Base-by-base conservation (phyloP, 352 stramenopile species). In the Elongisporangium prolatum region DNA sequence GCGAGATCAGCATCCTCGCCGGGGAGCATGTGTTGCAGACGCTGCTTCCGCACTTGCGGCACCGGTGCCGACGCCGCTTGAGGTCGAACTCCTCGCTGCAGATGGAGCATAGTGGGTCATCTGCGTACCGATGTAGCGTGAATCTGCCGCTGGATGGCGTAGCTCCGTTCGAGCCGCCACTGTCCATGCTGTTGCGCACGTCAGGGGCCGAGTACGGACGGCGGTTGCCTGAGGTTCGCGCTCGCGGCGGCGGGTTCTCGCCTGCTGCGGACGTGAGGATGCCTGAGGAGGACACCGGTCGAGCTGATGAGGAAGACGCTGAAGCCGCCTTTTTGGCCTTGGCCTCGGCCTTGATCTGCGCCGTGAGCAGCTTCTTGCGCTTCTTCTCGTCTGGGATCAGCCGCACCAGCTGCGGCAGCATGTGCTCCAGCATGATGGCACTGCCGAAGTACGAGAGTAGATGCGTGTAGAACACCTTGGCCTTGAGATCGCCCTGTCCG, bases 71-170 rank as follows among this genome's bases (percentile, higher is more conserved):
- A 1, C 82, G 77, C 22, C 82, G 74, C 60, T 89, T 86, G 5
- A 94, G 58, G n/a, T 94, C 85, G 52, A 94, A 94, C 9, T 73
- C 66, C 16, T 83, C 80, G 48, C 75, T 88, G 59, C 85, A 94
- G 60, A 94, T 91, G 40, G 80, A 81, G 51, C 85, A 94, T 48
- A 66, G 78, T 4, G 77, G 70, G 56, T 85, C 77, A 56, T 91
- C 77, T 0, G 62, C 60, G 63, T 87, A 80, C 10, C 80, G 71
- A 50, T 59, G 73, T 25, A 79, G 66, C 0, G 59, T 56, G 9
- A 74, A 54, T 50, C 64, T 68, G 18, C 66, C 75, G 52, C 68
- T 75, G 5, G 71, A 84, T 7, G 53, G 51, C 18, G 37, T 60
- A 24, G n/a, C 48, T 5, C 58, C 53, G 24, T 55, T 55, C 20